A percentile compares a stretch with the other conserved stretches of the same genome.
Evolutionary conservation across 2,329 filamentous ascomycete species (phyloP).

Genomic region (Ceratocystis albifundus): DNA sequence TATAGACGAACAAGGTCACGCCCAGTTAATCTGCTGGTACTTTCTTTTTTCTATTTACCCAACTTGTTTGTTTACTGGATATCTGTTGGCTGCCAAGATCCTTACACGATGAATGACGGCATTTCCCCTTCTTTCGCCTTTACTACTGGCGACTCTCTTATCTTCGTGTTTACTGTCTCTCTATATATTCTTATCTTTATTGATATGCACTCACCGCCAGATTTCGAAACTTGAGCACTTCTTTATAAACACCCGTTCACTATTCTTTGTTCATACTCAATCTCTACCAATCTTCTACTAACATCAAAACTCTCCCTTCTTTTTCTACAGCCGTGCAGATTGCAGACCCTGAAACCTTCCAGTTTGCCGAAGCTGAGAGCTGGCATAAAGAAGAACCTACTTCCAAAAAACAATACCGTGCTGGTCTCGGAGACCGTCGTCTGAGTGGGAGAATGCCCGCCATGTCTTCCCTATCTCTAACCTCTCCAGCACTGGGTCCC

Average conservation of each 20-base stretch:
- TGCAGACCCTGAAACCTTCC: slow-evolving; percentile 36
- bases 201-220: neutral
- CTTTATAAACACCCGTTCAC: neutral
- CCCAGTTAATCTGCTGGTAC: neutral
- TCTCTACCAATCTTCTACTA: neutral
- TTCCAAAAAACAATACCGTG: slow-evolving; percentile 34
- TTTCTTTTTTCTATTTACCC: neutral
- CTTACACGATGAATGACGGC: slow-evolving; percentile 1
- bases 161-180: neutral
- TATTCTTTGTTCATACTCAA: neutral
- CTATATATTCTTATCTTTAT: neutral
- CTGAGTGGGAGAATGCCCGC: slow-evolving; percentile 32
- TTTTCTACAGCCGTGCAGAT: slow-evolving; percentile 39
- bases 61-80: neutral
- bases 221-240: neutral
- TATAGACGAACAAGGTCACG: neutral
- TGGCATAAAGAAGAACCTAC: slow-evolving; percentile 25
- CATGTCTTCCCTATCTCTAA: slow-evolving; percentile 17
- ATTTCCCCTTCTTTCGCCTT: neutral
- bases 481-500: slow-evolving; percentile 12
- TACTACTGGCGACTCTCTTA: neutral
- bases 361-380: slow-evolving; percentile 24
- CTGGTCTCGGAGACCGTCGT: slow-evolving; percentile 29
- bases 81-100: neutral
- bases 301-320: neutral